phyloP scores from a whole-genome alignment of 352 stramenopile genomes.

The Phytophthora fragariae region DNA sequence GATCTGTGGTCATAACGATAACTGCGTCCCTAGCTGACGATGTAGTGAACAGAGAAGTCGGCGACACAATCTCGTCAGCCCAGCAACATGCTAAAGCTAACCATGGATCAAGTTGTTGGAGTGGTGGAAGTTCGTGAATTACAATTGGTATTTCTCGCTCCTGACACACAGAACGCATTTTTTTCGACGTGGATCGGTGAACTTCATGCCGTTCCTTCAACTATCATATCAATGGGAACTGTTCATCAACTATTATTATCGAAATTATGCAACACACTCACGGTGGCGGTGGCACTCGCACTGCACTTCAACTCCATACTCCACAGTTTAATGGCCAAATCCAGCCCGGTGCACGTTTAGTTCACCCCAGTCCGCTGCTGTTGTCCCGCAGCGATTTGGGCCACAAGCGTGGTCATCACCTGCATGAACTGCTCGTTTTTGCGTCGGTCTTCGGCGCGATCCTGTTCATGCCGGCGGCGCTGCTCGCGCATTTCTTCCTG shows the following conservation, averaged over 20 bases:
- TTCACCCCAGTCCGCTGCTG: slow-evolving; percentile 36
- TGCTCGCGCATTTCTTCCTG: slow-evolving; percentile 43
- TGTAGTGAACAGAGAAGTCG: no score
- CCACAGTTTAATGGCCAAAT: background rate
- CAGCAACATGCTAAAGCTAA: no score
- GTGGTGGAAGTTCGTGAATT: no score
- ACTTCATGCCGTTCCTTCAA: no score
- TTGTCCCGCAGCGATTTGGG: slow-evolving; percentile 38
- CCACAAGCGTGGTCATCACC: slow-evolving; percentile 40
- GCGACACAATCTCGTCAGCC: no score
- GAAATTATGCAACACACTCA: slow-evolving; percentile 13
- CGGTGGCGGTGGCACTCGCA: background rate
- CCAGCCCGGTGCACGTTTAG: slow-evolving; percentile 8
- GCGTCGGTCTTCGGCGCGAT: slow-evolving; percentile 38
- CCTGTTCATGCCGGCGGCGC: slow-evolving; percentile 34
- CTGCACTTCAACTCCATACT: background rate
- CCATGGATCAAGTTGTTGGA: no score
- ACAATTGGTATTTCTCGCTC: no score
- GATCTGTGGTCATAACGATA: no score
- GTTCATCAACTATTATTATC: slow-evolving; percentile 24
- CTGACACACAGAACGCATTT: no score
- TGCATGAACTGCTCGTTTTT: slow-evolving; percentile 47
- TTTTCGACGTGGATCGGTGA: no score
- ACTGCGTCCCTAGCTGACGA: no score
- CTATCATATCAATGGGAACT: background rate